Evolutionary conservation across 257 asterid genomes (phyloP).

Genomic region (Capsicum baccatum): DNA sequence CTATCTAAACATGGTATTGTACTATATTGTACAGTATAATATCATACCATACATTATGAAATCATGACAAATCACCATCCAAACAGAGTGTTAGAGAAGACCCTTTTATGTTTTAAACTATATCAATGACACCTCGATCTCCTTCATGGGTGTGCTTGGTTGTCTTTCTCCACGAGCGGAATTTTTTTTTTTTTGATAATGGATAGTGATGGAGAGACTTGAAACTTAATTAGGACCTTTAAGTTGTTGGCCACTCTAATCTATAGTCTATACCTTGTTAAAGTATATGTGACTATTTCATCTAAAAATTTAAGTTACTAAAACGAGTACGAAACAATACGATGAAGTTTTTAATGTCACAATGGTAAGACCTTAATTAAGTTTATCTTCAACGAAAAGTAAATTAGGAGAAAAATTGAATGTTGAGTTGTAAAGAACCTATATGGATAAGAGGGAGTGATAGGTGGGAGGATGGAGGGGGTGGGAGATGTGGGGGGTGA

Average conservation of each 20-base stretch:
- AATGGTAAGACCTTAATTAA: too few relatives aligned
- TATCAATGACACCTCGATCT: not conserved
- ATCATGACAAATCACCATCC: too few relatives aligned
- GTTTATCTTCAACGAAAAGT: too few relatives aligned
- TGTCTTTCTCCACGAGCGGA: not conserved
- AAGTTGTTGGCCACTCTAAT: too few relatives aligned
- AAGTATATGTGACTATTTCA: too few relatives aligned
- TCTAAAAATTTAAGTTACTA: not conserved
- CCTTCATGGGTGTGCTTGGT: constrained; percentile 1
- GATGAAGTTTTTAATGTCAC: not conserved
- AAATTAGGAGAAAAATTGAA: too few relatives aligned
- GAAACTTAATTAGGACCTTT: not conserved
- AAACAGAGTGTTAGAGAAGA: not conserved
- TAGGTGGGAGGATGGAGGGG: constrained; percentile 30
- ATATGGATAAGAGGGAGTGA: constrained; percentile 35
- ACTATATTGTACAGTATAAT: too few relatives aligned
- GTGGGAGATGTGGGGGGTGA: not conserved
- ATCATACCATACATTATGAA: too few relatives aligned
- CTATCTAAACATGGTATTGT: too few relatives aligned
- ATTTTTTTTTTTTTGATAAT: not conserved
- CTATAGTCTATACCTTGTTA: not conserved
- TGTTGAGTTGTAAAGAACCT: not conserved
- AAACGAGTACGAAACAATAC: not conserved
- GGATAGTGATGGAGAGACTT: not conserved
- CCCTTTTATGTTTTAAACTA: not conserved